Percentiles rank a stretch among this genome's conserved stretches.
phyloP scores from a whole-genome alignment of 1,284 basidiomycete species.

The Ganoderma resinaceum region DNA sequence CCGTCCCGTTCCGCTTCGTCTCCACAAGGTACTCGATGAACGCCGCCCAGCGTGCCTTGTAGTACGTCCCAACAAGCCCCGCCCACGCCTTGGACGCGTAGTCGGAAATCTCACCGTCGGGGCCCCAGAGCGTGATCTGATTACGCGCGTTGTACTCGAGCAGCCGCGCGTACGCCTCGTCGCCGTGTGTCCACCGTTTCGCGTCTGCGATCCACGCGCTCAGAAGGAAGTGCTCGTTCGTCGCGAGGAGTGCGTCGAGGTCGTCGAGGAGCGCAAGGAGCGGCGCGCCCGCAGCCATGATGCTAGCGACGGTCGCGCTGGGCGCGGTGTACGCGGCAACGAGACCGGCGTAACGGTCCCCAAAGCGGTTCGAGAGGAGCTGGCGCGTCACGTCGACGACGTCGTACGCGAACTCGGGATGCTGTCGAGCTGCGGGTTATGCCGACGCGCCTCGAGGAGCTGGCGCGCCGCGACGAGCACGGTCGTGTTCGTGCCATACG shows the following conservation, averaged over 20 bases:
- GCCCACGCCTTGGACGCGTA: slow-evolving; percentile 56
- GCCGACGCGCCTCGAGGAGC: slow-evolving; percentile 40
- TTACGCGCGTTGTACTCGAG: slow-evolving; percentile 51
- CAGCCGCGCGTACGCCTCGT: slow-evolving; percentile 42
- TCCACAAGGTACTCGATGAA: slow-evolving; percentile 45
- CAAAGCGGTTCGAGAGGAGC: slow-evolving; percentile 49
- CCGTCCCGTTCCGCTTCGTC: slow-evolving; percentile 37
- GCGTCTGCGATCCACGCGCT: slow-evolving; percentile 48
- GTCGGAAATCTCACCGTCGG: slow-evolving; percentile 49
- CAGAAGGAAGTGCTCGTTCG: slow-evolving; percentile 46
- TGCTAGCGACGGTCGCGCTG: slow-evolving; percentile 28
- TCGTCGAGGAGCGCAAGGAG: slow-evolving; percentile 44
- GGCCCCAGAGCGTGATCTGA: slow-evolving; percentile 56
- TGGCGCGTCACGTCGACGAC: slow-evolving; percentile 52
- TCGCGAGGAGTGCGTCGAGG: slow-evolving; percentile 46
- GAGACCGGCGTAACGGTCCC: slow-evolving; percentile 43
- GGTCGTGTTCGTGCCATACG: slow-evolving; percentile 47
- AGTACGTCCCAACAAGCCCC: slow-evolving; percentile 49
- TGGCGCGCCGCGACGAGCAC: slow-evolving; percentile 46
- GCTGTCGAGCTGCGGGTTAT: slow-evolving; percentile 31
- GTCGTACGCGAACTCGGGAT: slow-evolving; percentile 49
- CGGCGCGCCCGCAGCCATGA: slow-evolving; percentile 35
- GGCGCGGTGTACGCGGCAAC: slow-evolving; percentile 39
- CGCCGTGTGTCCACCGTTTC: slow-evolving; percentile 38
- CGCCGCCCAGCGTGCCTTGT: slow-evolving; percentile 44